Conservation (phyloP, 176 grass and related monocot species). For the Musa schizocarpa region DNA sequence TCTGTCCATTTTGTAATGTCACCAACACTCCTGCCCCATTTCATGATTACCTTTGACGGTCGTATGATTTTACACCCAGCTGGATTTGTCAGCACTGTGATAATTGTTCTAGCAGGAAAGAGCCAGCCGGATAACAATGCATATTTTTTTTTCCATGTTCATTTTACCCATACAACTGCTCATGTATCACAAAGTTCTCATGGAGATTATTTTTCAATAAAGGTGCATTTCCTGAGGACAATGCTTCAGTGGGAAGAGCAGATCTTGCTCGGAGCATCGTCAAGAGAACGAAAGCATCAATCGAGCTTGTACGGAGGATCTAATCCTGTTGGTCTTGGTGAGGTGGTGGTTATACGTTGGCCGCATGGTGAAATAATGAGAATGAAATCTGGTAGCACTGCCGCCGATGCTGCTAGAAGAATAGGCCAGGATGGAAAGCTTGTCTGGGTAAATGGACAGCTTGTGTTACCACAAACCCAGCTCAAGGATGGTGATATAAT, state of each 20-base stretch:
- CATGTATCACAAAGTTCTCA: neutral
- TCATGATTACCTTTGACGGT: too few species aligned
- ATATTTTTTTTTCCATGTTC: too few species aligned
- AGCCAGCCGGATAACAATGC: too few species aligned
- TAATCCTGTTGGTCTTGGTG: conserved; percentile 30
- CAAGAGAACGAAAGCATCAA: conserved; percentile 33
- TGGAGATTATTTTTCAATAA: neutral
- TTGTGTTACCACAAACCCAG: conserved; percentile 68
- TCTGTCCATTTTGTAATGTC: too few species aligned
- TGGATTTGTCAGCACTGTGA: too few species aligned
- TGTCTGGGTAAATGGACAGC: conserved; percentile 71
- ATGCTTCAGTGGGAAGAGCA: conserved; percentile 98
- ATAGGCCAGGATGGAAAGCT: conserved; percentile 79
- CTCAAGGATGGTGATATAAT: conserved; percentile 97
- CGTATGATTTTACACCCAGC: too few species aligned
- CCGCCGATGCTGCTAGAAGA: conserved; percentile 78
- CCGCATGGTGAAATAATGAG: conserved; percentile 81
- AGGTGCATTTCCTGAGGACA: conserved; percentile 80
- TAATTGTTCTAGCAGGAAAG: too few species aligned
- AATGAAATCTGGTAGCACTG: conserved; percentile 76
- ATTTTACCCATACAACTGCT: too few species aligned
- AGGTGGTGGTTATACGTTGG: conserved; percentile 90
- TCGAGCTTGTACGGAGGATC: conserved; percentile 17
- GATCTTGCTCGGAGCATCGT: conserved; percentile 40
- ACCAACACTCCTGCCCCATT: too few species aligned